Evolutionary conservation across 768 basidiomycete genomes (phyloP).

Genomic region (Auriscalpium vulgare): DNA sequence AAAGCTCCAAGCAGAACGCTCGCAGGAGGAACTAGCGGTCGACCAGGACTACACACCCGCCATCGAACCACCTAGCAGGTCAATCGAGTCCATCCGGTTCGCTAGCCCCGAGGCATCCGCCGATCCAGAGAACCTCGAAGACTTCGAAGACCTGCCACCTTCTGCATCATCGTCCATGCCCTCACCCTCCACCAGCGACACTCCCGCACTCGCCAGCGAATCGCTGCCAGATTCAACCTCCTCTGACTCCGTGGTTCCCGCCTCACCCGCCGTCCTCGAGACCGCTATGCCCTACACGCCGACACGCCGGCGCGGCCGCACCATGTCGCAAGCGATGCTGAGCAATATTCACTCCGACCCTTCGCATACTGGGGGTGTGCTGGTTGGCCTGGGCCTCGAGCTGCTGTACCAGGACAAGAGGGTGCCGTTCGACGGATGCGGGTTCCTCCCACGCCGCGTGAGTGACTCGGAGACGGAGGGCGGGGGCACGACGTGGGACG

Average conservation of each 20-base stretch:
- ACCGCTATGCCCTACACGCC: constrained; percentile 4
- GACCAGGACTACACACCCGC: no score
- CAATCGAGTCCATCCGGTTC: no score
- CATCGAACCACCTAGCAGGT: no score
- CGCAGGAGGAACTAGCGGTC: no score
- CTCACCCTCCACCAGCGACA: constrained; percentile 1
- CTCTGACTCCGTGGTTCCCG: constrained; percentile 9
- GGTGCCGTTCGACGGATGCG: constrained; percentile 12
- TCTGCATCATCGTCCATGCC: constrained; percentile 7
- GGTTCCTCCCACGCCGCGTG: constrained; percentile 8
- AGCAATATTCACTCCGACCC: not conserved
- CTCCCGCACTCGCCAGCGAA: constrained; percentile 7
- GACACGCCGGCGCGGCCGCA: constrained; percentile 6
- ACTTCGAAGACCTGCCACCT: not conserved
- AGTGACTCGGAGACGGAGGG: constrained; percentile 3
- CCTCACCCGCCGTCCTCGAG: constrained; percentile 2
- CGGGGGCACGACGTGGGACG: not conserved
- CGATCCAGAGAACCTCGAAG: not conserved
- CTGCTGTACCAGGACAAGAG: constrained; percentile 4
- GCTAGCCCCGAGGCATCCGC: no score
- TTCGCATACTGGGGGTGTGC: not conserved
- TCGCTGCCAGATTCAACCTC: constrained; percentile 10
- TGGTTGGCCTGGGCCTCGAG: constrained; percentile 13
- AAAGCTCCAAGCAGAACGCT: no score
- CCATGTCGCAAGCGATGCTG: not conserved